Evolutionary conservation across 768 basidiomycete species (phyloP).

Genomic region (Suillus hirtellus): DNA sequence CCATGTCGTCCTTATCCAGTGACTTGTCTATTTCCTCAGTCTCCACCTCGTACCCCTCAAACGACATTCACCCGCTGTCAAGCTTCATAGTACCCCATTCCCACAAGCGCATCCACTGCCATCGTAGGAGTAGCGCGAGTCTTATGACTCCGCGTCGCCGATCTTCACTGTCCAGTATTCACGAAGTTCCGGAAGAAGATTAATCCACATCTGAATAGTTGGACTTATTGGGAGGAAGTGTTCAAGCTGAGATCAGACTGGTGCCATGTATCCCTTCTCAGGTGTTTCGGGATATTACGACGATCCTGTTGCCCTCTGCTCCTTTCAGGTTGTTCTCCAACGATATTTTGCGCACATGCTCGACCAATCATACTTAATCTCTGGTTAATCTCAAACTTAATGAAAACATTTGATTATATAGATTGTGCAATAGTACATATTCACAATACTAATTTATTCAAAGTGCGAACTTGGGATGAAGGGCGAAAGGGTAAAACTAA

Average conservation of each 20-base stretch:
- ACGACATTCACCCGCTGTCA: constrained; percentile 15
- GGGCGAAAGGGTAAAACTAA: no score
- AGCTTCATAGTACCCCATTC: constrained; percentile 1
- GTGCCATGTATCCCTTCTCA: not conserved
- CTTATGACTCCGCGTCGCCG: constrained; percentile 30
- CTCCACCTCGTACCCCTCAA: constrained; percentile 24
- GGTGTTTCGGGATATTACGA: not conserved
- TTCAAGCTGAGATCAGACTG: constrained; percentile 10
- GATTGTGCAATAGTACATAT: no score
- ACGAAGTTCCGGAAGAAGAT: constrained; percentile 35
- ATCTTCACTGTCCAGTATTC: constrained; percentile 33
- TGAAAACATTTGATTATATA: no score
- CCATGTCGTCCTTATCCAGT: constrained; percentile 33
- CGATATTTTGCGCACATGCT: constrained; percentile 4
- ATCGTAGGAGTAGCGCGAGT: constrained; percentile 33
- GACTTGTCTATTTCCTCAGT: constrained; percentile 19
- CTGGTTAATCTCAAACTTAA: no score
- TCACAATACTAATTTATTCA: no score
- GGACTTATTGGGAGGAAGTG: not conserved
- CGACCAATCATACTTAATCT: no score
- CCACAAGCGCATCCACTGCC: constrained; percentile 24
- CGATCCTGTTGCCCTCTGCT: not conserved
- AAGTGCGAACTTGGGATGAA: no score
- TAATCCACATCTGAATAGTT: constrained; percentile 12
- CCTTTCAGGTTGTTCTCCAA: not conserved